A percentile compares a stretch with the other conserved stretches of the same genome.
Conservation (phyloP, 176 grass and related monocot species). For the Aegilops bicornis region DNA sequence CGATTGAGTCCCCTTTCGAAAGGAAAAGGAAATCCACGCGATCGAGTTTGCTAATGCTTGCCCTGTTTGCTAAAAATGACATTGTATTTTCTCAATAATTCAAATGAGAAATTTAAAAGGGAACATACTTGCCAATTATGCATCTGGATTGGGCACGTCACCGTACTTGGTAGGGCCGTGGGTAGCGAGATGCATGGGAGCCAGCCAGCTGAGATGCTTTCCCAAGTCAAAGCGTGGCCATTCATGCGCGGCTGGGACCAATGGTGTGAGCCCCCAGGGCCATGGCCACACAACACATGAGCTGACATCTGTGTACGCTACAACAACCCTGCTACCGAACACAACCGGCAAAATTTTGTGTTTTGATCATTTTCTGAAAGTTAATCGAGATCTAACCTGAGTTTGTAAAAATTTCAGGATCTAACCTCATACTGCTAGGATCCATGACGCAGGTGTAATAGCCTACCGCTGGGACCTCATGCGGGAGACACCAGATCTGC, state of each 20-base stretch:
- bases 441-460: too few relatives aligned
- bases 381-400: too few relatives aligned
- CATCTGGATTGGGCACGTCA: background rate
- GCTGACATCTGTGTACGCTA: background rate
- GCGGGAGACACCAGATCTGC: too few relatives aligned
- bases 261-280: background rate
- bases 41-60: too few relatives aligned
- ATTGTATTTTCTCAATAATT: background rate
- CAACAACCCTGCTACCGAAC: background rate
- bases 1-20: background rate
- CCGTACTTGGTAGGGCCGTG: background rate
- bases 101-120: background rate
- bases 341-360: too few relatives aligned
- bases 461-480: too few relatives aligned
- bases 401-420: too few relatives aligned
- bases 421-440: too few relatives aligned
- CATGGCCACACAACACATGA: background rate
- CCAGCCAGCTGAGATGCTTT: background rate
- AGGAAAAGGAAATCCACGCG: too few relatives aligned
- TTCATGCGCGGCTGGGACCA: background rate
- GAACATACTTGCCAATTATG: background rate
- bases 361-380: too few relatives aligned
- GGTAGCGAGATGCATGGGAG: background rate
- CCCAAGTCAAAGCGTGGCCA: constrained; percentile 38
- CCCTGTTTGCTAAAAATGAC: background rate